A percentile compares a stretch with the other conserved stretches of the same genome.
These are phyloP conservation scores for Jatropha curcas DNA, from an alignment of 345 rosid genomes.

Conservation along the genomic window DNA sequence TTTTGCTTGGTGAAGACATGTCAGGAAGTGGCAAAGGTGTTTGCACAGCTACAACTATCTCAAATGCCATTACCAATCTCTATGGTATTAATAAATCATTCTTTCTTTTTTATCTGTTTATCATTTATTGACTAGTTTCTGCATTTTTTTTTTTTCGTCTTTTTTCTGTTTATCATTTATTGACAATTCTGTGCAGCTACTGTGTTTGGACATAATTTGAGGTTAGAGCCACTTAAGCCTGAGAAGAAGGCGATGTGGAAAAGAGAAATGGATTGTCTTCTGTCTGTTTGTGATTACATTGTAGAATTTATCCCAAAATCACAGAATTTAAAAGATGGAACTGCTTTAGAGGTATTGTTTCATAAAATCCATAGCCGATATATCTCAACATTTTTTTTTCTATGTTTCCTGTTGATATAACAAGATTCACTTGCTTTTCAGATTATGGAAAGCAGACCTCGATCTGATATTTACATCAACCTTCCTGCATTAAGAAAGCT, in stretches of 20 bases:
- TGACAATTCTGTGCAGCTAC: conserved; percentile 62
- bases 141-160: too few relatives aligned
- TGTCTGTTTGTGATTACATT: conserved; percentile 80
- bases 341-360: conserved; percentile 59
- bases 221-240: conserved; percentile 73
- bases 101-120: too few relatives aligned
- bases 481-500: conserved; percentile 88
- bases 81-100: conserved; percentile 60
- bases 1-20: conserved; percentile 95
- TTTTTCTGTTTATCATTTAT: too few relatives aligned
- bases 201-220: conserved; percentile 82
- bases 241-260: conserved; percentile 86
- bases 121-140: background rate
- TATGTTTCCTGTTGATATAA: conserved; percentile 11
- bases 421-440: conserved; percentile 23
- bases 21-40: conserved; percentile 96
- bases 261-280: conserved; percentile 88
- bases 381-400: background rate
- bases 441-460: conserved; percentile 72
- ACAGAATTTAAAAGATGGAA: conserved; percentile 59
- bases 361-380: background rate
- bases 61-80: conserved; percentile 89
- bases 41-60: conserved; percentile 83
- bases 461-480: conserved; percentile 78
- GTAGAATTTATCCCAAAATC: conserved; percentile 66